These are phyloP conservation scores for Epichloe baconii DNA, from an alignment of 2,329 filamentous ascomycete genomes.

Conservation along the genomic window DNA sequence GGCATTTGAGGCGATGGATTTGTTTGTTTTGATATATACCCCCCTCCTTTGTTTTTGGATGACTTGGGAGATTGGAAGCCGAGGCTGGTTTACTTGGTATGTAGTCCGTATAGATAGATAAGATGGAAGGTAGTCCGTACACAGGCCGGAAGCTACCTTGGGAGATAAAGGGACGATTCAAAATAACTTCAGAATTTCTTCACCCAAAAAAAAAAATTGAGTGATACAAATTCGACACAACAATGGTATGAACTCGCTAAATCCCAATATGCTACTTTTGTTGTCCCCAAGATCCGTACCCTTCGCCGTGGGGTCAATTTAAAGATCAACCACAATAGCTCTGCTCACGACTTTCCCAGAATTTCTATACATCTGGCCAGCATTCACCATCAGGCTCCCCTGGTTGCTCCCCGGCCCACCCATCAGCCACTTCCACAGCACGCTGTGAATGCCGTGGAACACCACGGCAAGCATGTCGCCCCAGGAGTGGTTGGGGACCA, in stretches of 20 bases:
- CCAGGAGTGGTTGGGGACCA: conserved; percentile 34
- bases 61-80: too few relatives aligned
- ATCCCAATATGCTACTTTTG: background rate
- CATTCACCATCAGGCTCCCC: conserved; percentile 42
- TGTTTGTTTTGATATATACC: too few relatives aligned
- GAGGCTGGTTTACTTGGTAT: too few relatives aligned
- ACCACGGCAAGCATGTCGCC: conserved; percentile 31
- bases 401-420: conserved; percentile 35
- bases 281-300: background rate
- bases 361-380: conserved; percentile 41
- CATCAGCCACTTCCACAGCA: conserved; percentile 46
- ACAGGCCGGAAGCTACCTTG: too few relatives aligned
- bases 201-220: too few relatives aligned
- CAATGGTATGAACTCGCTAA: background rate
- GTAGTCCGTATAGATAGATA: too few relatives aligned
- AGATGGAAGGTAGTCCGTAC: too few relatives aligned
- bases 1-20: too few relatives aligned
- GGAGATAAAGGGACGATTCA: too few relatives aligned
- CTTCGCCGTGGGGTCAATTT: background rate
- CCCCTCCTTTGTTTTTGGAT: too few relatives aligned
- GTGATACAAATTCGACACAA: too few relatives aligned
- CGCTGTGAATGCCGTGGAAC: conserved; percentile 29
- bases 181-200: too few relatives aligned
- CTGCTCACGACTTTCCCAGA: conserved; percentile 33
- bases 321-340: conserved; percentile 24